These are phyloP conservation scores for Ilyonectria sp. DNA, from an alignment of 2,329 filamentous ascomycete species.

Conservation along the genomic window DNA sequence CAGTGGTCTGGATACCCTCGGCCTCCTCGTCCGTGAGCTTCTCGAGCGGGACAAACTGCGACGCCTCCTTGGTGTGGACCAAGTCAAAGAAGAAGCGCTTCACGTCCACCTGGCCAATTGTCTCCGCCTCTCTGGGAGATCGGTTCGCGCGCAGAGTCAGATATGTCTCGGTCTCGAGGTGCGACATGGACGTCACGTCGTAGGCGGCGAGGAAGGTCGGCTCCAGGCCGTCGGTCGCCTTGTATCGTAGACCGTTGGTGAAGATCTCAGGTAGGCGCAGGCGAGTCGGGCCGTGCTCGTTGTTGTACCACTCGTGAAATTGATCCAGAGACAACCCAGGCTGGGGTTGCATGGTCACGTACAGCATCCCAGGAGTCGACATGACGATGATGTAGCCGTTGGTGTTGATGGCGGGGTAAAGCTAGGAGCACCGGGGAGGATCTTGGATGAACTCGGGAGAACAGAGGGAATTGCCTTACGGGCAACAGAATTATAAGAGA, in stretches of 20 bases:
- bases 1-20: conserved; percentile 73
- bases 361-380: conserved; percentile 78
- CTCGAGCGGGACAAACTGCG: conserved; percentile 73
- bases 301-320: conserved; percentile 96
- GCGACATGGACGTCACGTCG: conserved; percentile 82
- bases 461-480: background rate
- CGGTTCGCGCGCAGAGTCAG: conserved; percentile 73
- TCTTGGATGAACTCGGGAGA: background rate
- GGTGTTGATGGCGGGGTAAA: conserved; percentile 11
- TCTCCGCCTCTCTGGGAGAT: conserved; percentile 67
- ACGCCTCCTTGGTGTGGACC: conserved; percentile 68
- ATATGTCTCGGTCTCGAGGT: conserved; percentile 80
- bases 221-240: conserved; percentile 72
- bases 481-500: conserved; percentile 3
- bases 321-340: conserved; percentile 74
- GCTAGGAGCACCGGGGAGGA: background rate
- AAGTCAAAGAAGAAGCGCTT: conserved; percentile 80
- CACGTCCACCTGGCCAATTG: conserved; percentile 73
- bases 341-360: conserved; percentile 88
- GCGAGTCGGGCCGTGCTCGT: conserved; percentile 88
- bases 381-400: conserved; percentile 51
- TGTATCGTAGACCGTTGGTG: conserved; percentile 84
- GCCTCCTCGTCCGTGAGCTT: conserved; percentile 71
- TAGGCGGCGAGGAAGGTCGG: conserved; percentile 86
- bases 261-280: conserved; percentile 82